These are phyloP conservation scores for Fusarium foetens DNA, from an alignment of 2,329 filamentous ascomycete genomes.

Conservation along the genomic window DNA sequence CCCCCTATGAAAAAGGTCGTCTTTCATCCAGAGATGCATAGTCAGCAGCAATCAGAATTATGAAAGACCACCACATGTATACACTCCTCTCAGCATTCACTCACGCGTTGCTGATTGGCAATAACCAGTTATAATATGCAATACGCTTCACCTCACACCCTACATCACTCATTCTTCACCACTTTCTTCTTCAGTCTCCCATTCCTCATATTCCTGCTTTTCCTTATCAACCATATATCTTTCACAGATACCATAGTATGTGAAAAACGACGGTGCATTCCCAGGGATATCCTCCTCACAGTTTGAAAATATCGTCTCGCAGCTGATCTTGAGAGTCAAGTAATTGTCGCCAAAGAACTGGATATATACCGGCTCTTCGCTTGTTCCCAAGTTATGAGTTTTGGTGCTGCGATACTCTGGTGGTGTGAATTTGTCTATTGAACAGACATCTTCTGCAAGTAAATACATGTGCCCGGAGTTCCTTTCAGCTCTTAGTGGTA, in stretches of 20 bases:
- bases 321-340: not conserved
- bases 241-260: not conserved
- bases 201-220: rapidly evolving
- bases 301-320: not conserved
- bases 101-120: too few relatives aligned
- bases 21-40: not conserved
- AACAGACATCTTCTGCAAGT: not conserved
- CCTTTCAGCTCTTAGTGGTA: not conserved
- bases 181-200: not conserved
- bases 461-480: not conserved
- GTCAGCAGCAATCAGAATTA: not conserved
- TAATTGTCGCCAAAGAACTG: not conserved
- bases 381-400: too few relatives aligned
- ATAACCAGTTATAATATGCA: too few relatives aligned
- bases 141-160: not conserved
- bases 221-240: not conserved
- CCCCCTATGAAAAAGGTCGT: not conserved
- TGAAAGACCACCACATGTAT: not conserved
- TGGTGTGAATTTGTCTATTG: rapidly evolving
- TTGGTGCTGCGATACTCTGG: not conserved
- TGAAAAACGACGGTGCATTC: not conserved
- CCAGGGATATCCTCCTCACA: rapidly evolving
- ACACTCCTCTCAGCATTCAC: rapidly evolving
- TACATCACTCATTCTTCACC: not conserved
- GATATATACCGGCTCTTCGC: rapidly evolving